A percentile compares a stretch with the other conserved stretches of the same genome.
Conservation (phyloP, 176 grass and related monocot genomes). For the Pharus latifolius region DNA sequence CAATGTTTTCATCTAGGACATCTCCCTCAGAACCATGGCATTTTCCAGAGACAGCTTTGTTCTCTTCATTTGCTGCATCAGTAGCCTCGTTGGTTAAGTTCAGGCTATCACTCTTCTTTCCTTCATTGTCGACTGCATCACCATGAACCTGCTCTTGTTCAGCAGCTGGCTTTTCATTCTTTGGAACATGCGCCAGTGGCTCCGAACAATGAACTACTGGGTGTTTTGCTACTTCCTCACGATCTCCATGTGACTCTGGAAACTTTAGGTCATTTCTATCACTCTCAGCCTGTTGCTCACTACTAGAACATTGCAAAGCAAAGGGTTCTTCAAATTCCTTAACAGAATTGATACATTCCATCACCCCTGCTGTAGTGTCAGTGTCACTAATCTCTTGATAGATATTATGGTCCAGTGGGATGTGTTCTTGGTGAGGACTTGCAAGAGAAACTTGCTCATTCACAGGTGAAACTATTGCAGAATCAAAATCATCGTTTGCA, state of each 20-base stretch:
- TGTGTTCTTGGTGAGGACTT: conserved; percentile 14
- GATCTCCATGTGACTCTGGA: neutral
- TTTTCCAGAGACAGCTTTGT: conserved; percentile 4
- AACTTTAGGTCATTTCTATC: conserved; percentile 3
- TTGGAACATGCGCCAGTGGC: conserved; percentile 8
- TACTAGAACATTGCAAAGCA: conserved; percentile 9
- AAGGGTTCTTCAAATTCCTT: conserved; percentile 17
- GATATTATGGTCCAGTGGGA: neutral
- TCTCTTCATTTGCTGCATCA: conserved; percentile 24
- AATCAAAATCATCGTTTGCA: conserved; percentile 12
- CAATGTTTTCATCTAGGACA: conserved; percentile 16
- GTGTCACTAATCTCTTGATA: conserved; percentile 8
- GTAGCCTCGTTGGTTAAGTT: conserved; percentile 8
- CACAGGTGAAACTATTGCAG: conserved; percentile 11
- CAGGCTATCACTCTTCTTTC: conserved; percentile 7
- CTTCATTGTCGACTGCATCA: neutral
- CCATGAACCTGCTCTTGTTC: conserved; percentile 26
- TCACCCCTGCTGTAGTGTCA: neutral
- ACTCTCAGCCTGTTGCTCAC: neutral
- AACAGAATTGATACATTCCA: neutral
- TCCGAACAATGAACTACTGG: conserved; percentile 18
- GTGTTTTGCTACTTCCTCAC: conserved; percentile 5
- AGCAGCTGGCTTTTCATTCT: conserved; percentile 5
- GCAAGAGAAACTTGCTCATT: neutral
- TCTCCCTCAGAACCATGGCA: neutral